These are phyloP conservation scores for Aspergillus amoenus DNA, from an alignment of 2,329 filamentous ascomycete genomes.

Conservation along the genomic window DNA sequence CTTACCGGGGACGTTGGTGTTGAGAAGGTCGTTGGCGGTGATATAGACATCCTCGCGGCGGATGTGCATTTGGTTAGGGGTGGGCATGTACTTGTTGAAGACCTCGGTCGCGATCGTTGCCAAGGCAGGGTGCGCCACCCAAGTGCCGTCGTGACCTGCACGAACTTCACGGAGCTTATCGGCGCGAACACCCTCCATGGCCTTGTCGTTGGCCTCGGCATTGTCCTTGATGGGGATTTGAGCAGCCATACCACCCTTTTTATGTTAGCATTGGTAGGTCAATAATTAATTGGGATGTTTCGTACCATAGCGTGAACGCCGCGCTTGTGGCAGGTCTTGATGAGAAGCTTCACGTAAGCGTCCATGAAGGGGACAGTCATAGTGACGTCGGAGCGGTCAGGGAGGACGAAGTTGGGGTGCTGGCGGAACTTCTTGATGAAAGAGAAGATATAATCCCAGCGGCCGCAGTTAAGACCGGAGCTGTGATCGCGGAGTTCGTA, in stretches of 20 bases:
- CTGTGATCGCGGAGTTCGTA: constrained; percentile 97
- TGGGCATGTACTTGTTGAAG: constrained; percentile 99
- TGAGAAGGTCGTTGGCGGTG: constrained; percentile 84
- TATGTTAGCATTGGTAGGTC: background rate
- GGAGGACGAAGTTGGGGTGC: constrained; percentile 88
- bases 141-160: constrained; percentile 93
- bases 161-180: constrained; percentile 96
- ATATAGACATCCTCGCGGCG: constrained; percentile 88
- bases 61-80: constrained; percentile 91
- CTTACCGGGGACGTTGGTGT: constrained; percentile 94
- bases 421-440: constrained; percentile 99
- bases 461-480: constrained; percentile 93
- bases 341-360: constrained; percentile 91
- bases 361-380: constrained; percentile 99
- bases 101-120: constrained; percentile 84
- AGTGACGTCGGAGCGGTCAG: constrained; percentile 85
- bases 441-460: constrained; percentile 99
- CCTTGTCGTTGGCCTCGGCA: constrained; percentile 82
- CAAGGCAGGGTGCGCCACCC: constrained; percentile 95
- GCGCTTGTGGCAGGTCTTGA: constrained; percentile 95
- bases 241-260: constrained; percentile 83
- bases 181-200: constrained; percentile 87
- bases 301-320: constrained; percentile 92
- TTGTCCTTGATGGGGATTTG: constrained; percentile 99
- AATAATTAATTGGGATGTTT: background rate